Conservation (phyloP, 805 yeast genomes). For the Candida boidinii region DNA sequence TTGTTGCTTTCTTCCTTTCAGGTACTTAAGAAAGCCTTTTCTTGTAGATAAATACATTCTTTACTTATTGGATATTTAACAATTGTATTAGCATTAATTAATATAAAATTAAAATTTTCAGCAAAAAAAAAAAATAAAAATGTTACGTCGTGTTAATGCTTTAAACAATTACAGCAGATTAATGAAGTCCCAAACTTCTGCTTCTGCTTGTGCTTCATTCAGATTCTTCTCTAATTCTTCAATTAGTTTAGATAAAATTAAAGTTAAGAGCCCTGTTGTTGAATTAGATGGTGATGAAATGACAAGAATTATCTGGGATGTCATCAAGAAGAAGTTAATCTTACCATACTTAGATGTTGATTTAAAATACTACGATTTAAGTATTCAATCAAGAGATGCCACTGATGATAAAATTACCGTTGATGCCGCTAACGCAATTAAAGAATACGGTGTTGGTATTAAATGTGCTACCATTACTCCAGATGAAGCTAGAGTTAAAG, state of each 20-base stretch:
- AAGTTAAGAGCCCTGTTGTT: constrained; percentile 65
- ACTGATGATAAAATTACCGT: constrained; percentile 68
- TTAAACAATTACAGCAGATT: no score
- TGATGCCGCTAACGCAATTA: constrained; percentile 72
- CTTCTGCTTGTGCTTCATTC: constrained; percentile 1
- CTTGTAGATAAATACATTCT: no score
- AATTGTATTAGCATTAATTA: no score
- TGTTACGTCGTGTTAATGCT: no score
- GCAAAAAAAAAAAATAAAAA: no score
- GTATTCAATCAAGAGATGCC: constrained; percentile 57
- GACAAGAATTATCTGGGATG: constrained; percentile 79
- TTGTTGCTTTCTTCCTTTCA: no score
- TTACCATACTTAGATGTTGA: constrained; percentile 65
- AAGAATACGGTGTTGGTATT: constrained; percentile 69
- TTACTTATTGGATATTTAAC: no score
- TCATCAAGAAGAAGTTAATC: constrained; percentile 60
- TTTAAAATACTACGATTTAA: constrained; percentile 68
- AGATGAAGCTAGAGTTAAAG: constrained; percentile 72
- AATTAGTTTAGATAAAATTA: constrained; percentile 40
- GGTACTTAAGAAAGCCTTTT: no score
- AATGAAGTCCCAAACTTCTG: no score
- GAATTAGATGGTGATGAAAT: constrained; percentile 82
- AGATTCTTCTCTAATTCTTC: constrained; percentile 20
- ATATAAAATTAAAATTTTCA: no score
- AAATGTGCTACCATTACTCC: constrained; percentile 86